phyloP scores from a whole-genome alignment of 2,329 filamentous ascomycete genomes.

The Aspergillus sp. region DNA sequence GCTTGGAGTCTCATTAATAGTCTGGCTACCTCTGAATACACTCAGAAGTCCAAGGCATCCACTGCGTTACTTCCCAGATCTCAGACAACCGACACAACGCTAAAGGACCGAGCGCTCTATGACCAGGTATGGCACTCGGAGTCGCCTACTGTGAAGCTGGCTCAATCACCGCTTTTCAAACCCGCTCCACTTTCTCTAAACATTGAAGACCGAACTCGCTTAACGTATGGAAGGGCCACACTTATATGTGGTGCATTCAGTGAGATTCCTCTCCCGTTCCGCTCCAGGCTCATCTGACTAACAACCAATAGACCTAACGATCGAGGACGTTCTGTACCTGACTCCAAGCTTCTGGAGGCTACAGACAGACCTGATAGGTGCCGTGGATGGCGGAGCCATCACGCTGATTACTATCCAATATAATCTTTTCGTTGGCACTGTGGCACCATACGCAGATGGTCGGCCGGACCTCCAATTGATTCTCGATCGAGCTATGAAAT shows the following conservation, averaged over 20 bases:
- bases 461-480: slow-evolving; percentile 17
- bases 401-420: slow-evolving; percentile 22
- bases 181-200: neutral
- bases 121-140: neutral
- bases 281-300: neutral
- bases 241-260: neutral
- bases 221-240: neutral
- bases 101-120: neutral
- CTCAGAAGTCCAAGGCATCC: neutral
- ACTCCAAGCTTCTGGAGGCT: slow-evolving; percentile 8
- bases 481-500: slow-evolving; percentile 18
- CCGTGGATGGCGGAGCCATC: slow-evolving; percentile 2
- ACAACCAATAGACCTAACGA: slow-evolving; percentile 3
- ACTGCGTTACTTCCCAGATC: neutral
- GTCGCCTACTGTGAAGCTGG: neutral
- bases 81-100: neutral
- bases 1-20: neutral
- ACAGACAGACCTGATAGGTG: slow-evolving; percentile 6
- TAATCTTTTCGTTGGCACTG: slow-evolving; percentile 22
- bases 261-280: neutral
- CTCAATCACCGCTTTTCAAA: neutral
- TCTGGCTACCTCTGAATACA: neutral
- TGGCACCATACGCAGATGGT: slow-evolving; percentile 17
- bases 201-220: neutral
- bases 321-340: slow-evolving; percentile 9